Conservation (phyloP, 345 rosid genomes). For the Salix exigua region DNA sequence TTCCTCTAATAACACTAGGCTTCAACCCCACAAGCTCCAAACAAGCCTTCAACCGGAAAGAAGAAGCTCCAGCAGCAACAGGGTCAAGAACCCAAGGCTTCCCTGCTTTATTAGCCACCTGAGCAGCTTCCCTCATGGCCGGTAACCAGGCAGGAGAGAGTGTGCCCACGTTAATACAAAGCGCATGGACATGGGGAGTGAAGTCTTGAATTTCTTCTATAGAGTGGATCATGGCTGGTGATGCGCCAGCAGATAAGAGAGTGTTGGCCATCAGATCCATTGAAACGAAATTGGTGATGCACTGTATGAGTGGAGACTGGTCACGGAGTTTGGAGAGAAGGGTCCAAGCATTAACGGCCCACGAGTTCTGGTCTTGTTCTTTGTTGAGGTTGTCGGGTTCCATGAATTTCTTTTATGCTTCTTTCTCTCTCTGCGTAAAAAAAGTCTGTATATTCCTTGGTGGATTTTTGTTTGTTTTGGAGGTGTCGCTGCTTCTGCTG, state of each 20-base stretch:
- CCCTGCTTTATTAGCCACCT: conserved; percentile 38
- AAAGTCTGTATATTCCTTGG: background rate
- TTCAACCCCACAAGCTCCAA: conserved; percentile 57
- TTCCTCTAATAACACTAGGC: conserved; percentile 78
- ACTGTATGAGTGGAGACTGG: conserved; percentile 71
- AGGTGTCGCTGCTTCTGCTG: background rate
- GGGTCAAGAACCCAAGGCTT: conserved; percentile 93
- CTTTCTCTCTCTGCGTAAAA: background rate
- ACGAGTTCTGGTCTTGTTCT: conserved; percentile 5
- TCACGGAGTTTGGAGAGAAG: conserved; percentile 42
- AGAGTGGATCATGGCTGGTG: conserved; percentile 90
- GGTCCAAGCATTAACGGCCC: conserved; percentile 45
- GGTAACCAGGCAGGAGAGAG: conserved; percentile 73
- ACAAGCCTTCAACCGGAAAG: conserved; percentile 68
- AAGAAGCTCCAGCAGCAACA: conserved; percentile 78
- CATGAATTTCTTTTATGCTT: background rate
- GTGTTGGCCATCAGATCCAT: conserved; percentile 90
- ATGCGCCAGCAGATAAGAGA: conserved; percentile 82
- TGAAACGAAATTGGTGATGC: conserved; percentile 89
- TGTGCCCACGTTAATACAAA: conserved; percentile 74
- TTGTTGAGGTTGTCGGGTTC: background rate
- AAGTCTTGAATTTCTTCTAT: conserved; percentile 64
- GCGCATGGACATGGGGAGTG: conserved; percentile 61
- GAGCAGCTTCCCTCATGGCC: conserved; percentile 69
- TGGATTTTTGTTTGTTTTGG: background rate